phyloP scores from a whole-genome alignment of 108 stramenopile genomes.

The Skeletonema costatum region DNA sequence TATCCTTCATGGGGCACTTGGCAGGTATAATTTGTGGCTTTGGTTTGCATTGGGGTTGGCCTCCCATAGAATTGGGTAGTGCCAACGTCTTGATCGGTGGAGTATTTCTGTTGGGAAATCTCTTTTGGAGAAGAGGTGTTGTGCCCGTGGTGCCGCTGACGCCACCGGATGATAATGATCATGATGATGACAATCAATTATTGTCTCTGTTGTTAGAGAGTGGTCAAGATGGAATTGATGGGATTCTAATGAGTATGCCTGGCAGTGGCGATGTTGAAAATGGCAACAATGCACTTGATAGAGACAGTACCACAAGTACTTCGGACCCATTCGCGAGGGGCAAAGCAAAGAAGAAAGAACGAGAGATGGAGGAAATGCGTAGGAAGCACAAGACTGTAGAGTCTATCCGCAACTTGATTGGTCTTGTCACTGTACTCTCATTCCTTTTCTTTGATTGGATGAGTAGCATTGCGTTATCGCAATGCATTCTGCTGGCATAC shows the following conservation, averaged over 20 bases:
- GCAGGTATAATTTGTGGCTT: conserved; percentile 81
- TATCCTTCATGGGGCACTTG: conserved; percentile 78
- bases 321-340: conserved; percentile 26
- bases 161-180: conserved; percentile 15
- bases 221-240: not conserved
- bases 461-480: conserved; percentile 19
- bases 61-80: conserved; percentile 63
- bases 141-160: conserved; percentile 29
- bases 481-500: conserved; percentile 20
- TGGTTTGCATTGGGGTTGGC: conserved; percentile 68
- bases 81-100: conserved; percentile 67
- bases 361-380: conserved; percentile 32
- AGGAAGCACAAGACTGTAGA: conserved; percentile 29
- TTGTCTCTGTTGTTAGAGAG: conserved; percentile 11
- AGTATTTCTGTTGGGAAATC: conserved; percentile 41
- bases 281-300: not conserved
- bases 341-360: conserved; percentile 31
- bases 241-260: not conserved
- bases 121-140: conserved; percentile 23
- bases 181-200: conserved; percentile 7
- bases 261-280: not conserved
- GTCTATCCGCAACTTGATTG: conserved; percentile 29
- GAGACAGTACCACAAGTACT: not conserved
- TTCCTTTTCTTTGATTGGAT: conserved; percentile 23
- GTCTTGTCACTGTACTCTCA: conserved; percentile 20